phyloP scores from a whole-genome alignment of 306 rosid species.

The Vigna trinervia region DNA sequence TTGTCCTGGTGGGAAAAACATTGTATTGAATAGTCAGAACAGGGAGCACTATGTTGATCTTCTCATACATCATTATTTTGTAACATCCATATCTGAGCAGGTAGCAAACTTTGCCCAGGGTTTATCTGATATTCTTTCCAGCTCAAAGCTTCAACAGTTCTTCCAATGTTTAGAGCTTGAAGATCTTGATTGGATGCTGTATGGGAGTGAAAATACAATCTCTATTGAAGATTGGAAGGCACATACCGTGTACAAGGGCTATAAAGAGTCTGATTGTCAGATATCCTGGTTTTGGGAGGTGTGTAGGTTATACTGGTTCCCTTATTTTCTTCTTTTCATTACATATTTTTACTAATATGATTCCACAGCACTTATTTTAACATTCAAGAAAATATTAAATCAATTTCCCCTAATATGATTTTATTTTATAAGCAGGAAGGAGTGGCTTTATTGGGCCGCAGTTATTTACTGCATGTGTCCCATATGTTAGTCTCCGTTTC shows the following conservation, averaged over 20 bases:
- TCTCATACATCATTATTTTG: constrained; percentile 76
- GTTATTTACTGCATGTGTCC: constrained; percentile 22
- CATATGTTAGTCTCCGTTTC: constrained; percentile 4
- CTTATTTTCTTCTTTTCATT: background rate
- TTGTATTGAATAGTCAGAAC: constrained; percentile 72
- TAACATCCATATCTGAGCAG: constrained; percentile 73
- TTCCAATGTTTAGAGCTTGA: constrained; percentile 72
- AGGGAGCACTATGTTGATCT: constrained; percentile 72
- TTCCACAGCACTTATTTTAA: background rate
- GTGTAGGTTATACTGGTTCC: constrained; percentile 37
- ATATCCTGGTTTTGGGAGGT: constrained; percentile 98
- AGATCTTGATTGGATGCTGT: constrained; percentile 90
- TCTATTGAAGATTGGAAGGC: constrained; percentile 91
- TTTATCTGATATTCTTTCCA: constrained; percentile 70
- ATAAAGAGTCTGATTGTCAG: constrained; percentile 73
- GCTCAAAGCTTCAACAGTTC: constrained; percentile 44
- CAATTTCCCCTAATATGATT: background rate
- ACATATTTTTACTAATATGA: background rate
- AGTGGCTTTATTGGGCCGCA: background rate
- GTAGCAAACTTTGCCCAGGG: constrained; percentile 77
- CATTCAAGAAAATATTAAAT: background rate
- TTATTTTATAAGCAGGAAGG: constrained; percentile 12
- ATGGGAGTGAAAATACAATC: constrained; percentile 72
- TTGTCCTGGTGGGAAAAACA: constrained; percentile 70
- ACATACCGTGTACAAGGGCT: constrained; percentile 79